These are phyloP conservation scores for Cenococcum geophilum DNA, from an alignment of 495 filamentous ascomycete genomes.

Conservation along the genomic window DNA sequence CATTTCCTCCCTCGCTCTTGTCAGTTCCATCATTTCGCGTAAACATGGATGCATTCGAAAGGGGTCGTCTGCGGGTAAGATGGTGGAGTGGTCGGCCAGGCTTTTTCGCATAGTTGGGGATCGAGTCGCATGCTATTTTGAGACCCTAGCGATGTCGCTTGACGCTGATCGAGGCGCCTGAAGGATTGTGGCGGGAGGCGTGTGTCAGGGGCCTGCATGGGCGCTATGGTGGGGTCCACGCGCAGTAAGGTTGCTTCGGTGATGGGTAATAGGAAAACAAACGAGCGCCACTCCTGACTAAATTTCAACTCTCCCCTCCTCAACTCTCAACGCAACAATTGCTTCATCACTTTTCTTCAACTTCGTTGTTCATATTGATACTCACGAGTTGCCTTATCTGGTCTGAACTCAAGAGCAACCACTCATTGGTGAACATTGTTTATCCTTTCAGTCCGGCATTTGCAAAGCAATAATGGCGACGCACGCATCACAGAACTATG, in stretches of 20 bases:
- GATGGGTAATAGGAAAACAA: neutral
- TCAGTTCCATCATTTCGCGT: neutral
- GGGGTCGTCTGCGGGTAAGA: neutral
- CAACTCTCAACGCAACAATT: neutral
- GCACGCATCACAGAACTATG: constrained; percentile 35
- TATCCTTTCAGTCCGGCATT: neutral
- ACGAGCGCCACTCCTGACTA: neutral
- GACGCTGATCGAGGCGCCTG: no score
- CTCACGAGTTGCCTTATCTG: neutral
- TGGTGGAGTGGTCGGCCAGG: neutral
- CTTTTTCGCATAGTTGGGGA: neutral
- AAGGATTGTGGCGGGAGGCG: no score
- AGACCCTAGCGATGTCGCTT: no score
- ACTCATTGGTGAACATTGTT: neutral
- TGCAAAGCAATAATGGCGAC: constrained; percentile 15
- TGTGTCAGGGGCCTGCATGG: neutral
- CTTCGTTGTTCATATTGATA: constrained; percentile 27
- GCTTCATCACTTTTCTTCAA: neutral
- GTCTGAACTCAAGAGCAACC: neutral
- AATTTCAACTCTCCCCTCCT: neutral
- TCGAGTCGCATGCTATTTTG: neutral
- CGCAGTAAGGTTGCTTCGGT: neutral
- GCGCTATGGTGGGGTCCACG: neutral
- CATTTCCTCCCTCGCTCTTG: neutral
- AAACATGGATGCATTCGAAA: constrained; percentile 4